Evolutionary conservation across 768 basidiomycete species (phyloP).

Genomic region (Serpula lacrymans): DNA sequence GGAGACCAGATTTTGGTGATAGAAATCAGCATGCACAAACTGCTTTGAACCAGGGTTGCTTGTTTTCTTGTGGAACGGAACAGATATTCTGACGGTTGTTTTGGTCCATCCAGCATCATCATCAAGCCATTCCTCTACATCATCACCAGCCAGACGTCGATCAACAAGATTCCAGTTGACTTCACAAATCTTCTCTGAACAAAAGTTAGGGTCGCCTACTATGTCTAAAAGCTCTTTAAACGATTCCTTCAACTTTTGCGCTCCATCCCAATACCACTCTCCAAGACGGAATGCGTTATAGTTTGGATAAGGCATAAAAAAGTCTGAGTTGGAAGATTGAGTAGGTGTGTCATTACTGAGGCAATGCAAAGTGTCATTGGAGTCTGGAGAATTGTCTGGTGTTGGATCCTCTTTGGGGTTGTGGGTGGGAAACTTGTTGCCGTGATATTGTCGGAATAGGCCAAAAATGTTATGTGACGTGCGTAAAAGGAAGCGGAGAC

Average conservation of each 20-base stretch:
- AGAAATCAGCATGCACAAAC: conserved; percentile 4
- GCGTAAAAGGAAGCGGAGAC: background rate
- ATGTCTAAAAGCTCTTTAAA: conserved; percentile 13
- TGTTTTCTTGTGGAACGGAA: background rate
- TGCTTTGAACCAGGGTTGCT: conserved; percentile 3
- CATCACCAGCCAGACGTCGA: background rate
- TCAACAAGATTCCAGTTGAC: background rate
- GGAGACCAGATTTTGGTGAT: conserved; percentile 10
- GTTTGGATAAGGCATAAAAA: conserved; percentile 16
- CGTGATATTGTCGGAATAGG: conserved; percentile 1
- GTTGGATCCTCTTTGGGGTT: conserved; percentile 3
- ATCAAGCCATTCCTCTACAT: background rate
- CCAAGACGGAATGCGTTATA: conserved; percentile 11
- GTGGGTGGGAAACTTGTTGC: background rate
- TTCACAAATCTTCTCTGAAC: background rate
- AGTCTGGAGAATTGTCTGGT: too few relatives aligned
- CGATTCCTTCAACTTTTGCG: conserved; percentile 15
- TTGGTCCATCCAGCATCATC: background rate
- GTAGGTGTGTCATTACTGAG: background rate
- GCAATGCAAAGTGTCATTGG: too few relatives aligned
- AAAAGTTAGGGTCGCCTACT: conserved; percentile 1
- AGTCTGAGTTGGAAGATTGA: background rate
- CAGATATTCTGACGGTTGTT: background rate
- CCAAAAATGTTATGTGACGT: conserved; percentile 5
- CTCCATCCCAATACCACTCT: conserved; percentile 19